phyloP scores from a whole-genome alignment of 2,329 filamentous ascomycete genomes.

The Cordyceps cicadae region DNA sequence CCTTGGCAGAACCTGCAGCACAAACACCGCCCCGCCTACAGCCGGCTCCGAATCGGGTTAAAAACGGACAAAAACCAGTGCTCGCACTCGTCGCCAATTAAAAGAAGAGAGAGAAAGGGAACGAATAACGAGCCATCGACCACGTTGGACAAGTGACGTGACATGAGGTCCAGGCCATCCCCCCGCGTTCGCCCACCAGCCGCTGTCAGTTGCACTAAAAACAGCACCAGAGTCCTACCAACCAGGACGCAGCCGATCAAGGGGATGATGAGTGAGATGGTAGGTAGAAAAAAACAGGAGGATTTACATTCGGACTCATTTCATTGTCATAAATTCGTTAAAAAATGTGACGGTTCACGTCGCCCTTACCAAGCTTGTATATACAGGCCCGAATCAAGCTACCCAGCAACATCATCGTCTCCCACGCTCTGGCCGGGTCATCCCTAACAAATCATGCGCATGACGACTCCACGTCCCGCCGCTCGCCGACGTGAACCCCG shows the following conservation, averaged over 20 bases:
- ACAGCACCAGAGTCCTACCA: neutral
- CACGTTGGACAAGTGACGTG: neutral
- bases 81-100: conserved; percentile 1
- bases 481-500: conserved; percentile 41
- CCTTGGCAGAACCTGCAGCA: neutral
- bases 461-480: conserved; percentile 62
- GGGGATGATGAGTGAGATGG: neutral
- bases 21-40: neutral
- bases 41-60: neutral
- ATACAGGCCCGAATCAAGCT: neutral
- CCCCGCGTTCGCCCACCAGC: neutral
- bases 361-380: neutral
- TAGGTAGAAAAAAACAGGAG: neutral
- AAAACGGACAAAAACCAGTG: neutral
- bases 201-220: neutral
- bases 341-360: neutral
- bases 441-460: conserved; percentile 57
- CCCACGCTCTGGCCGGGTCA: conserved; percentile 38
- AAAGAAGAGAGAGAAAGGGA: neutral
- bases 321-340: neutral
- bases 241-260: neutral
- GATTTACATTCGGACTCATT: neutral
- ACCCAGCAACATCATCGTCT: neutral
- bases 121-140: neutral
- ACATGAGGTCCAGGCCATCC: neutral